Evolutionary conservation across 768 basidiomycete genomes (phyloP).

Genomic region (Leccinellum rugosiceps): DNA sequence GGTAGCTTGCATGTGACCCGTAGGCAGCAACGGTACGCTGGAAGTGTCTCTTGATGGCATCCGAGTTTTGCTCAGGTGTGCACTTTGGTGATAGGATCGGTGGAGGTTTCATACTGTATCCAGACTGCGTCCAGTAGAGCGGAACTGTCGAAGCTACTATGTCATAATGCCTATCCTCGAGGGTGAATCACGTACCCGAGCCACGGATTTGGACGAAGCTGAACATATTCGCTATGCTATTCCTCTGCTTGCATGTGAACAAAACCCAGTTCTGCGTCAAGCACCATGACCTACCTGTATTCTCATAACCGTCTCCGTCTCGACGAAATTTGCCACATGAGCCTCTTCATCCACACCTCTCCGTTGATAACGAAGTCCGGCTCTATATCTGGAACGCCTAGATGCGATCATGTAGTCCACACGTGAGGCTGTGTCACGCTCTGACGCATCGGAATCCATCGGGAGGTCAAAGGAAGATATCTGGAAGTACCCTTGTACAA

Average conservation of each 20-base stretch:
- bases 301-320: constrained; percentile 86
- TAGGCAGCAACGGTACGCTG: constrained; percentile 60
- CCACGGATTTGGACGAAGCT: constrained; percentile 90
- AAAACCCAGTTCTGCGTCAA: neutral
- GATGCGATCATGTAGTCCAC: constrained; percentile 85
- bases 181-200: constrained; percentile 55
- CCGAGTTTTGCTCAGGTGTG: constrained; percentile 68
- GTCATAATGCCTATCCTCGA: neutral
- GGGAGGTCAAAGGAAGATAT: constrained; percentile 64
- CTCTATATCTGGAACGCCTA: constrained; percentile 81
- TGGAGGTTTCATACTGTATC: constrained; percentile 84
- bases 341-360: constrained; percentile 93
- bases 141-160: constrained; percentile 55
- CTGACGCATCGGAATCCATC: constrained; percentile 34
- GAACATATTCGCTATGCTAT: constrained; percentile 73
- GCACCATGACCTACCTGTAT: constrained; percentile 55
- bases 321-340: constrained; percentile 93
- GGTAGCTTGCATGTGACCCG: constrained; percentile 65
- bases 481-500: constrained; percentile 94
- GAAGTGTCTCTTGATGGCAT: constrained; percentile 73
- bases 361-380: constrained; percentile 91
- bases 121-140: constrained; percentile 88
- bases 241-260: constrained; percentile 47
- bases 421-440: constrained; percentile 35
- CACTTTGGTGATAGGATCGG: constrained; percentile 73